Percentiles rank a stretch among this genome's conserved stretches.
phyloP scores from a whole-genome alignment of 306 rosid species.

The Prosopis cineraria region DNA sequence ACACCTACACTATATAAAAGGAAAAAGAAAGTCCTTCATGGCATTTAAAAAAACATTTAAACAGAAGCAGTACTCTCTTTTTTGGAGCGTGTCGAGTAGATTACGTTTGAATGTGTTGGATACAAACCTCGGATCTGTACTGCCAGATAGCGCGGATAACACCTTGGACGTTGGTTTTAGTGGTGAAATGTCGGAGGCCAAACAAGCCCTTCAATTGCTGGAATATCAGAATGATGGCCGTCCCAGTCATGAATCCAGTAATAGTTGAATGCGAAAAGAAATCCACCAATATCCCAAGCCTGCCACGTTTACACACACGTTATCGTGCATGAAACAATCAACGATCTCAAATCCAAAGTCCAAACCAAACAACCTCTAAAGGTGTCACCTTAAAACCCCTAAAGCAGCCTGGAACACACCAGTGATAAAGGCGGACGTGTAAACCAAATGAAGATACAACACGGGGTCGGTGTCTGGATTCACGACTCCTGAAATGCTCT shows the following conservation, averaged over 20 bases:
- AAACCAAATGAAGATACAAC: constrained; percentile 65
- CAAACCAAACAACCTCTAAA: not conserved
- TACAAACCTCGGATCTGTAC: constrained; percentile 56
- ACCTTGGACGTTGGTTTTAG: constrained; percentile 50
- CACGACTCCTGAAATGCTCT: constrained; percentile 46
- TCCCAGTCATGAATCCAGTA: constrained; percentile 89
- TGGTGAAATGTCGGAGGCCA: constrained; percentile 64
- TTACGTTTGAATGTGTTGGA: not conserved
- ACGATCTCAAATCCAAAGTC: not conserved
- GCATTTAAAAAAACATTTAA: too few relatives aligned
- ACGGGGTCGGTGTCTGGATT: constrained; percentile 36
- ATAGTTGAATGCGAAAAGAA: constrained; percentile 92
- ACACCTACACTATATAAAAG: not conserved
- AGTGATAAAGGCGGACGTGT: constrained; percentile 66
- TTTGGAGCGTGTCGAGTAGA: not conserved
- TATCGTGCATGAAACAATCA: not conserved
- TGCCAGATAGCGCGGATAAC: constrained; percentile 46
- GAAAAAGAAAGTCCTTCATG: too few relatives aligned
- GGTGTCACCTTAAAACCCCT: constrained; percentile 67
- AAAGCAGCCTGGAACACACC: constrained; percentile 62
- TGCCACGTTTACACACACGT: constrained; percentile 21
- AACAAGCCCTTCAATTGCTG: constrained; percentile 78
- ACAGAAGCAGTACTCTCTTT: not conserved
- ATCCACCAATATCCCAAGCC: constrained; percentile 87
- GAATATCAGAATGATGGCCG: constrained; percentile 63